Base-by-base conservation (phyloP, 2,329 filamentous ascomycete genomes). In the Alternaria sp. region DNA sequence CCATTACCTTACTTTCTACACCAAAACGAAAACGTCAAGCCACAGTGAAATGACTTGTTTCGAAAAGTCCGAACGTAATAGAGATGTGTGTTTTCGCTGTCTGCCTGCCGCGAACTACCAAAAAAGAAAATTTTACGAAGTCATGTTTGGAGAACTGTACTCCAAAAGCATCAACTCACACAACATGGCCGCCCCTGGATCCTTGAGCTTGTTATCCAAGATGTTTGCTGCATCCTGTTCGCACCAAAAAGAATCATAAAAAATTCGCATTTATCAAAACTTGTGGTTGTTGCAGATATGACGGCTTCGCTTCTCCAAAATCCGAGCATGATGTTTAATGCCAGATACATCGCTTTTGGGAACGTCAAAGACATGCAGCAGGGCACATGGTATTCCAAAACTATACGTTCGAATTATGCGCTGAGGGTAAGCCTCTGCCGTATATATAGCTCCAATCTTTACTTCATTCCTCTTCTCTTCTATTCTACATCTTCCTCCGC, bases 91-190 rank as follows among this genome's bases (percentile, higher is more conserved):
- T 21, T 21, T 40, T 17, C 36, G 36, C 36, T 40, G 36, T 40
- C 36, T 40, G 36, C 36, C n/a, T 40, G 36, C n/a, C 9, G n/a
- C n/a, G 36, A 17, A 11, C 36, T 40, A 40, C 36, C 36, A 40
- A 9, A 40, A n/a, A n/a, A 3, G 15, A n/a, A 4, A 4, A 0
- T 9, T 15, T 0, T 10, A 36, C 32, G 4, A 40, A 1, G 0
- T 5, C 4, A 40, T 40, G 32, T 40, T 40, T 40, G 15, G n/a
- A 2, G 36, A 40, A 5, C 36, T 6, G 36, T 6, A 6, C 36
- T 17, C 11, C n/a, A 40, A 40, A 40, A 17, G 36, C 36, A 1
- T n/a, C n/a, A 17, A 40, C 36, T 15, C 3, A 17, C 17, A 40
- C 36, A 11, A 17, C n/a, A 40, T 40, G 36, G 3, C 15, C 36